A percentile compares a stretch with the other conserved stretches of the same genome.
Conservation (phyloP, 305 asterid species). For the Vinca major region DNA sequence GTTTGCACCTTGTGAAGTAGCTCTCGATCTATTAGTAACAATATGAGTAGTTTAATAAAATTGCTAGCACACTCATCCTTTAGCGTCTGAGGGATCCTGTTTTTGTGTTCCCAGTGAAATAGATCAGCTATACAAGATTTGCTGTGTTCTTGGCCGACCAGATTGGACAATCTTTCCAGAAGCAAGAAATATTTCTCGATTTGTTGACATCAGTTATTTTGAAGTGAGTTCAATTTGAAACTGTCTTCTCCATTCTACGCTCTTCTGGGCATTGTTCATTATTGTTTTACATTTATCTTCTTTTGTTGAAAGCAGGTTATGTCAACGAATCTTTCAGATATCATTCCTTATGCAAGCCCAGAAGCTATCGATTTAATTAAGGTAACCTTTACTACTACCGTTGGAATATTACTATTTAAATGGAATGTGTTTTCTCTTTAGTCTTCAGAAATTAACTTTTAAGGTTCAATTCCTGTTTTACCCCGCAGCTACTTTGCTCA, state of each 20-base stretch:
- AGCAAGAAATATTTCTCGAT: conserved; percentile 57
- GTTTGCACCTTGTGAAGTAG: not conserved
- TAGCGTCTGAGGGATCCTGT: not conserved
- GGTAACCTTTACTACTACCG: conserved; percentile 29
- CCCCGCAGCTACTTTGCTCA: conserved; percentile 72
- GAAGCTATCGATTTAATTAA: conserved; percentile 87
- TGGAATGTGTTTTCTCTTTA: conserved; percentile 4
- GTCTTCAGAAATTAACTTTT: not conserved
- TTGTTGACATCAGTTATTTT: conserved; percentile 46
- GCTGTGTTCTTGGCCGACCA: conserved; percentile 80
- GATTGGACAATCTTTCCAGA: conserved; percentile 75
- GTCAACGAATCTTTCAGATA: conserved; percentile 55
- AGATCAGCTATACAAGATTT: conserved; percentile 87
- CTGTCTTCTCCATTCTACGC: conserved; percentile 7
- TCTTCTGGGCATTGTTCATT: not conserved
- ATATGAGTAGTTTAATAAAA: not conserved
- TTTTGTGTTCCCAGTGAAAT: conserved; percentile 54
- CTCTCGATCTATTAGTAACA: not conserved
- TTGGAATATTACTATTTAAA: not conserved
- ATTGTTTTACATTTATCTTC: conserved; percentile 17
- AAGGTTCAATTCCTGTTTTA: conserved; percentile 11
- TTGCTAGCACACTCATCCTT: conserved; percentile 12
- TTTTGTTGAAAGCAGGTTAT: conserved; percentile 32
- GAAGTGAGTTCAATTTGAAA: conserved; percentile 42
- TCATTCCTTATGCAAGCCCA: conserved; percentile 71